A percentile compares a stretch with the other conserved stretches of the same genome.
Conservation (phyloP, 768 basidiomycete species). For the Calvatia gigantea region DNA sequence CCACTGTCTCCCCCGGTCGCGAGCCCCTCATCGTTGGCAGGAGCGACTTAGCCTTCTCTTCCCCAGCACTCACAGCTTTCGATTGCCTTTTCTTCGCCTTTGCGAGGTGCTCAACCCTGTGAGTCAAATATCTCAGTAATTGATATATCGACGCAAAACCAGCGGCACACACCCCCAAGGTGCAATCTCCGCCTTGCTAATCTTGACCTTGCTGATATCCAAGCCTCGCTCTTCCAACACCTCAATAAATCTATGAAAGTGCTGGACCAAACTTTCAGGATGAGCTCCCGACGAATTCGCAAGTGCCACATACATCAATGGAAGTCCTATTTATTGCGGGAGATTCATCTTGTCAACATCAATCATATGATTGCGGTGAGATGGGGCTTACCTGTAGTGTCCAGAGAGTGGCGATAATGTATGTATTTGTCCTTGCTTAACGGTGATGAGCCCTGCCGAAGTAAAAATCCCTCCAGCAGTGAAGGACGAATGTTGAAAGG, state of each 20-base stretch:
- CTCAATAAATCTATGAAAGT: conserved; percentile 55
- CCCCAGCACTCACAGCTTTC: conserved; percentile 25
- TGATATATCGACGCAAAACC: too few species aligned
- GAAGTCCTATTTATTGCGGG: conserved; percentile 37
- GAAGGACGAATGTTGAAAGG: conserved; percentile 67
- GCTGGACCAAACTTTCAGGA: conserved; percentile 29
- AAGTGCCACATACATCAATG: conserved; percentile 36
- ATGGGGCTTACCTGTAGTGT: conserved; percentile 47
- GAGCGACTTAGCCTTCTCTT: conserved; percentile 27
- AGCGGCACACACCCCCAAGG: conserved; percentile 51
- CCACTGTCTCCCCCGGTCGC: conserved; percentile 30
- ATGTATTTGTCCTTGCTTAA: conserved; percentile 57
- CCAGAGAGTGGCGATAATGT: conserved; percentile 63
- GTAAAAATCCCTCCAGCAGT: conserved; percentile 56
- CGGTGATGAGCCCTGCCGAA: conserved; percentile 62
- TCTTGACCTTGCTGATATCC: conserved; percentile 55
- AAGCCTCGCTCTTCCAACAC: conserved; percentile 49
- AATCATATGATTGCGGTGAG: neutral
- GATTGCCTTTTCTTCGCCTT: conserved; percentile 41
- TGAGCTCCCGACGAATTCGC: neutral
- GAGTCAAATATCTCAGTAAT: too few species aligned
- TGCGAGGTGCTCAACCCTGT: conserved; percentile 43
- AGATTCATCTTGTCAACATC: neutral
- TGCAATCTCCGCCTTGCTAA: conserved; percentile 57
- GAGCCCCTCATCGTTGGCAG: conserved; percentile 16